Conservation (phyloP, 2,329 filamentous ascomycete species). For the Hypoxylon sp. region DNA sequence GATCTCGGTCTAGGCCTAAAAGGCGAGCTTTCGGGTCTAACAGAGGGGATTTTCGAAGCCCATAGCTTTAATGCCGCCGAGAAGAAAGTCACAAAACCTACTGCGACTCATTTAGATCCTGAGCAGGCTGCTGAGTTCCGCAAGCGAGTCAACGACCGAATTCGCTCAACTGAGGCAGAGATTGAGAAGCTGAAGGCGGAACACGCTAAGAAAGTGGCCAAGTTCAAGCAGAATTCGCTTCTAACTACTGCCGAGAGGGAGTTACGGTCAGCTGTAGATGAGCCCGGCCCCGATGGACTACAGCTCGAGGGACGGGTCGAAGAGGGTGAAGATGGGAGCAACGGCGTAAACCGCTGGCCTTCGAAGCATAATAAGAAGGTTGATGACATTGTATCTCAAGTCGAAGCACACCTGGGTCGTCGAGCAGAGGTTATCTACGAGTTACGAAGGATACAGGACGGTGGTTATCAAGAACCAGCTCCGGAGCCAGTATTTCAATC, state of each 20-base stretch:
- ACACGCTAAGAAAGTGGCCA: conserved; percentile 82
- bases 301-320: conserved; percentile 72
- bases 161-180: conserved; percentile 81
- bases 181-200: conserved; percentile 87
- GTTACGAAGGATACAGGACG: conserved; percentile 81
- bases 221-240: conserved; percentile 78
- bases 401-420: conserved; percentile 79
- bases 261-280: conserved; percentile 76
- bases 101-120: conserved; percentile 77
- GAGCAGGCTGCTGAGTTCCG: conserved; percentile 89
- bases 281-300: conserved; percentile 73
- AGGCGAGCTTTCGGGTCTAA: conserved; percentile 85
- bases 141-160: conserved; percentile 79
- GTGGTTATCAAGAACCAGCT: conserved; percentile 77
- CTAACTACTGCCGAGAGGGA: conserved; percentile 83
- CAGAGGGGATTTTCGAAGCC: conserved; percentile 85
- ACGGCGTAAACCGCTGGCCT: conserved; percentile 58
- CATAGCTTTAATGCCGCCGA: conserved; percentile 66
- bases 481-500: conserved; percentile 60
- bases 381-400: conserved; percentile 80
- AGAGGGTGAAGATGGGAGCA: conserved; percentile 64
- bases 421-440: conserved; percentile 75
- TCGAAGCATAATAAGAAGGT: conserved; percentile 69
- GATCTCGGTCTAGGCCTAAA: conserved; percentile 89
- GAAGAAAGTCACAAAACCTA: conserved; percentile 69